A percentile compares a stretch with the other conserved stretches of the same genome.
Conservation (phyloP, 129 eudicot genomes). For the Smallanthus sonchifolius region DNA sequence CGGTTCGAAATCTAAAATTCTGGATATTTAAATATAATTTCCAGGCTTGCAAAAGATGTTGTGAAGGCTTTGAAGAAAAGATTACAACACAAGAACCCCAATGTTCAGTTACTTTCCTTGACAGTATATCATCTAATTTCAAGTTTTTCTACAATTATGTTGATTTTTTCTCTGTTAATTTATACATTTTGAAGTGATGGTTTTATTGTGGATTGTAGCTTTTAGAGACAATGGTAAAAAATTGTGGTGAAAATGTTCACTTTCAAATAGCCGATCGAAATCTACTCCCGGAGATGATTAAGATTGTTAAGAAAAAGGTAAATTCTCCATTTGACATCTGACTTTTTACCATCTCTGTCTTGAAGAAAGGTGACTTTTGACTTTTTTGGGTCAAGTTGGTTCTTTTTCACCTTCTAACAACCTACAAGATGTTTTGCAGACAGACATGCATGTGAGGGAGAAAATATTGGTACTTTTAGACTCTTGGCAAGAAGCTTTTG, state of each 20-base stretch:
- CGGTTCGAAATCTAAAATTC: neutral
- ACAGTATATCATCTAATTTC: slow-evolving; percentile 47
- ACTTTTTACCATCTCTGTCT: neutral
- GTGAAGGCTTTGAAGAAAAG: slow-evolving; percentile 83
- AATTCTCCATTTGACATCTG: neutral
- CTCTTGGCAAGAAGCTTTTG: slow-evolving; percentile 96
- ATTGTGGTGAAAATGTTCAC: slow-evolving; percentile 90
- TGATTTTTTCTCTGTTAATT: neutral
- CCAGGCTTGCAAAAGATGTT: slow-evolving; percentile 81
- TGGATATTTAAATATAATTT: neutral
- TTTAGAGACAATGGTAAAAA: slow-evolving; percentile 93
- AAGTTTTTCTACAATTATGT: neutral
- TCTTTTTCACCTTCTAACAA: too few relatives aligned
- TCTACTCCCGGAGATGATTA: slow-evolving; percentile 77
- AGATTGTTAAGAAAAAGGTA: slow-evolving; percentile 76
- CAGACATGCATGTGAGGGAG: slow-evolving; percentile 83
- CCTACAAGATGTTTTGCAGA: slow-evolving; percentile 40
- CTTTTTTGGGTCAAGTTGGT: neutral
- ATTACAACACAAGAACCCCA: slow-evolving; percentile 87
- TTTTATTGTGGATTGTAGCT: slow-evolving; percentile 43
- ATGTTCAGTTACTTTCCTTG: slow-evolving; percentile 78
- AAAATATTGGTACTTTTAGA: slow-evolving; percentile 66
- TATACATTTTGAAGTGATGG: slow-evolving; percentile 5
- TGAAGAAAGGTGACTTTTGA: slow-evolving; percentile 1
- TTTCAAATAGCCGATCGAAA: slow-evolving; percentile 72